Percentiles rank a stretch among this genome's conserved stretches.
phyloP scores from a whole-genome alignment of 139 green algal species.

The Closterium sp. region DNA sequence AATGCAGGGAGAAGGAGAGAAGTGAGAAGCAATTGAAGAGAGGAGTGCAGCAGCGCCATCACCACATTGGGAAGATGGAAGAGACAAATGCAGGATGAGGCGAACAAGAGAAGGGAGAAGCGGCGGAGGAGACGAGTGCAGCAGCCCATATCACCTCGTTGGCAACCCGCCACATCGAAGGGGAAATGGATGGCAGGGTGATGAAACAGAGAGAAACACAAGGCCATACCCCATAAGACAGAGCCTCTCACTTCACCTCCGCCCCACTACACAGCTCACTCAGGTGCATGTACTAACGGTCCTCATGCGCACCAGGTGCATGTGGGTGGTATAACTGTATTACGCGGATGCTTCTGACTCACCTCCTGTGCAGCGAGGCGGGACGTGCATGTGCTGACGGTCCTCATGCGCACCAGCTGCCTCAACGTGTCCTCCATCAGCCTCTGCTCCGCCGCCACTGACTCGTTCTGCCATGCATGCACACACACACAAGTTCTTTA shows the following conservation, averaged over 20 bases:
- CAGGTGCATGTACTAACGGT: too few species aligned
- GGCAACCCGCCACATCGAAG: conserved; percentile 66
- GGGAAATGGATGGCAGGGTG: neutral
- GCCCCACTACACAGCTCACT: too few species aligned
- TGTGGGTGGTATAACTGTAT: too few species aligned
- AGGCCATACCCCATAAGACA: too few species aligned
- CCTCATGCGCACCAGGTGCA: too few species aligned
- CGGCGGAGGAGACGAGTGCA: conserved; percentile 73
- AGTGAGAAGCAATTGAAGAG: conserved; percentile 53
- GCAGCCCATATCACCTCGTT: conserved; percentile 82
- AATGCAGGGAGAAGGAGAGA: neutral
- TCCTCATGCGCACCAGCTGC: conserved; percentile 79
- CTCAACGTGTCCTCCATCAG: conserved; percentile 76
- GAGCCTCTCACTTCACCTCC: too few species aligned
- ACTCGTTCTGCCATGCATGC: neutral
- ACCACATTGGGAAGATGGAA: too few species aligned
- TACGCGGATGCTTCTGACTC: neutral
- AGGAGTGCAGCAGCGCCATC: conserved; percentile 76
- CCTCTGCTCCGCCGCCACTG: conserved; percentile 50
- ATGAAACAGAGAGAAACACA: neutral
- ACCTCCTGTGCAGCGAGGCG: neutral
- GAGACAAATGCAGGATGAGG: too few species aligned
- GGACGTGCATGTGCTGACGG: conserved; percentile 43
- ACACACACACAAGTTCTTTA: too few species aligned
- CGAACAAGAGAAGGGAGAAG: neutral